Evolutionary conservation across 2,329 filamentous ascomycete species (phyloP).

Genomic region (Penicillium sp.): DNA sequence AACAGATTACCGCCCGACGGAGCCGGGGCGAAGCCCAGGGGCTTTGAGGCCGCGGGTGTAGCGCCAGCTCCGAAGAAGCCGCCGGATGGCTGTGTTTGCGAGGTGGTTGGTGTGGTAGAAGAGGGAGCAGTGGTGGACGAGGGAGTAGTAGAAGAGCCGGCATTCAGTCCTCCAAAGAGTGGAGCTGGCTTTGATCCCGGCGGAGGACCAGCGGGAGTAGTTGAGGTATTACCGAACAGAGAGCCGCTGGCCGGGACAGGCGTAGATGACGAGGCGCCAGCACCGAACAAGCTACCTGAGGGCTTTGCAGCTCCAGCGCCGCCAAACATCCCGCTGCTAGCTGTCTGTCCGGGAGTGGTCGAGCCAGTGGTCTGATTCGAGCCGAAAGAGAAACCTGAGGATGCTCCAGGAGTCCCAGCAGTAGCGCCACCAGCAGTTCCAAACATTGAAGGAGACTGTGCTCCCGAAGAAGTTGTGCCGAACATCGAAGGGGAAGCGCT

Average conservation of each 20-base stretch:
- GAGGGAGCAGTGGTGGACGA: conserved; percentile 29
- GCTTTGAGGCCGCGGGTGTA: conserved; percentile 34
- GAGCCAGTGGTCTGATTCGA: conserved; percentile 37
- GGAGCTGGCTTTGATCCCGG: conserved; percentile 41
- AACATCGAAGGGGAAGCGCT: conserved; percentile 44
- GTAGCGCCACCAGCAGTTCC: conserved; percentile 34
- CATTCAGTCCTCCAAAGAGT: conserved; percentile 38
- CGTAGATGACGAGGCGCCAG: conserved; percentile 42
- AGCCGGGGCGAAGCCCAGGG: conserved; percentile 36
- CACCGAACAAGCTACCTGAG: conserved; percentile 24
- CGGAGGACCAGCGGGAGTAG: conserved; percentile 58
- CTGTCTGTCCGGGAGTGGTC: conserved; percentile 43
- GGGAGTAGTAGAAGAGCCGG: conserved; percentile 32
- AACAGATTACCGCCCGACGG: conserved; percentile 35
- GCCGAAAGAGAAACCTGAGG: conserved; percentile 44
- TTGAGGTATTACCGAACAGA: conserved; percentile 52
- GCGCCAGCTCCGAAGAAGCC: conserved; percentile 37
- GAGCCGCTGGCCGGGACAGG: conserved; percentile 44
- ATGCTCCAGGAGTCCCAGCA: conserved; percentile 25
- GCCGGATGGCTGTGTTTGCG: conserved; percentile 39
- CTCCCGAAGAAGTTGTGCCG: conserved; percentile 37
- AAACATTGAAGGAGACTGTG: conserved; percentile 35
- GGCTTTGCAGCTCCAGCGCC: conserved; percentile 10
- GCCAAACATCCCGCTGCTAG: conserved; percentile 43
- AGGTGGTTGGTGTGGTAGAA: conserved; percentile 38